Evolutionary conservation across 1,284 basidiomycete genomes (phyloP), one percentile per base, ranked within the genome.

Genomic region (Mycosarcoma maydis): DNA sequence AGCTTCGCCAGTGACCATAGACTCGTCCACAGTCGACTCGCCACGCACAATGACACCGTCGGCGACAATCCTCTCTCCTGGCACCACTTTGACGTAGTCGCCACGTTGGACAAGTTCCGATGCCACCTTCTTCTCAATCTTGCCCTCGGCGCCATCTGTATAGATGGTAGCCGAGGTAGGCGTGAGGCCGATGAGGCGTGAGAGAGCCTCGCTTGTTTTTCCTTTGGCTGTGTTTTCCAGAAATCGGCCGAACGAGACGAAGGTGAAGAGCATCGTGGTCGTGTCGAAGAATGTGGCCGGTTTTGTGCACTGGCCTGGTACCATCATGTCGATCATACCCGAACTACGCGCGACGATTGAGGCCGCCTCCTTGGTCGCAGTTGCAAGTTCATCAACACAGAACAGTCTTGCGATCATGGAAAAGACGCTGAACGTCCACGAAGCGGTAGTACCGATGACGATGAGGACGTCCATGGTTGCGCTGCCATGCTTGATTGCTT

Each of bases 241-340:
- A 83, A 91, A 97, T 34, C 96, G 89, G 2, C 95, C 96, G 26
- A 98, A 87, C 4, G 92, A 93, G 73, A 98, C 92, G 81, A 98
- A 98, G 83, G 90, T 93, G 86, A 99, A 91, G 56, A 99, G 85
- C 96, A 98, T 98, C 16, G 94, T 96, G 76, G 92, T 94, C 2
- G 96, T 98, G 84, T 99, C 96, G 84, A 98, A 98, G 85, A 98
- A 98, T 27, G 94, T 88, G 79, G 91, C 87, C 0, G 96, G 95
- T 32, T 87, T 88, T 80, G 87, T 91, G 51, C 87, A 86, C 24
- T 66, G 45, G 9, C 88, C 86, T 3, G 64, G 51, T 13, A 45
- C 20, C 7, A 33, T 20, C 32, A 50, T 55, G 16, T 20, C 44
- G 53, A 58, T 53, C 45, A 53, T 52, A n/a, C 32, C 61, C 43